A percentile compares a stretch with the other conserved stretches of the same genome.
phyloP scores from a whole-genome alignment of 352 stramenopile species.

The Plasmopara muralis region DNA sequence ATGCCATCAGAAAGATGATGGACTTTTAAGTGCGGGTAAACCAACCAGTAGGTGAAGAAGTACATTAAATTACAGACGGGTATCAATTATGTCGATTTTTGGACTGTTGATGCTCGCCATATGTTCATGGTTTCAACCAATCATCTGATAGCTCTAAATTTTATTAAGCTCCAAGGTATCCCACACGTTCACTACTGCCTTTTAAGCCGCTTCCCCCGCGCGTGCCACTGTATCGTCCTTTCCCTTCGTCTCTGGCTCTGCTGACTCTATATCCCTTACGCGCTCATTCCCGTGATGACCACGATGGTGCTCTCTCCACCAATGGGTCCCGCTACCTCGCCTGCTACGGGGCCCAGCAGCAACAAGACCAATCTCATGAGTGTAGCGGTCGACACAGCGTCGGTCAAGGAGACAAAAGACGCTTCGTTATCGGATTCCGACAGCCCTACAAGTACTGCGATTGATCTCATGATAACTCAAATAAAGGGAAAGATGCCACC shows the following conservation, averaged over 20 bases:
- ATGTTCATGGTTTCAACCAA: too few species aligned
- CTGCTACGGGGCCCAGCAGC: constrained; percentile 15
- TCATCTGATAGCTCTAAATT: too few species aligned
- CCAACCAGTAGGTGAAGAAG: too few species aligned
- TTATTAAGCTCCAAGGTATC: too few species aligned
- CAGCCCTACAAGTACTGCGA: constrained; percentile 19
- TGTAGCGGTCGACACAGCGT: constrained; percentile 13
- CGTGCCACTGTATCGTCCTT: neutral
- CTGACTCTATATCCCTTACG: neutral
- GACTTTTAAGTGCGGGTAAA: too few species aligned
- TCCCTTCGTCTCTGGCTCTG: constrained; percentile 3
- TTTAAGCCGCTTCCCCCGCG: neutral
- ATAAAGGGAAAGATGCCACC: constrained; percentile 11
- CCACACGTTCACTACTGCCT: constrained; percentile 1
- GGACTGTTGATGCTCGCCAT: too few species aligned
- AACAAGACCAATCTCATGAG: constrained; percentile 20
- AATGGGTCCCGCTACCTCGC: constrained; percentile 17
- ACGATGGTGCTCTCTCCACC: constrained; percentile 43
- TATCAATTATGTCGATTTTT: too few species aligned
- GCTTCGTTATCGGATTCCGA: constrained; percentile 11
- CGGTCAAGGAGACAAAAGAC: constrained; percentile 15
- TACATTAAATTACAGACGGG: too few species aligned
- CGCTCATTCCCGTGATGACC: constrained; percentile 27
- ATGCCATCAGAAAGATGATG: too few species aligned
- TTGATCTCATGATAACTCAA: constrained; percentile 7